These are phyloP conservation scores for Candida coleopterorum DNA, from an alignment of 805 yeast species.

Conservation along the genomic window DNA sequence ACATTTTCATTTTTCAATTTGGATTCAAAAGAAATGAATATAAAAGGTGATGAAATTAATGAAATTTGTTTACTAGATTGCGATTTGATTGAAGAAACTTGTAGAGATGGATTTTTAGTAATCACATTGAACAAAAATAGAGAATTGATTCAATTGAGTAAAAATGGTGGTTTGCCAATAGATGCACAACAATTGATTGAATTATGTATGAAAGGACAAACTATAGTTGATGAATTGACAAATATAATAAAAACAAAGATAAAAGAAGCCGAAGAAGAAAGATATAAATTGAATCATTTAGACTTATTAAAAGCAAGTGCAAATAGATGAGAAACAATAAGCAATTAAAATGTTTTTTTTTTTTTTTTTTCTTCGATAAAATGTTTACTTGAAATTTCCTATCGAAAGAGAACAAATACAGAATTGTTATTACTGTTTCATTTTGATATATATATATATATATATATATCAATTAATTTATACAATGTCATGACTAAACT, in stretches of 20 bases:
- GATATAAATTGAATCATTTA: slow-evolving; percentile 36
- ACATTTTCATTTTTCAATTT: slow-evolving; percentile 85
- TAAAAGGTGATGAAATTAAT: slow-evolving; percentile 57
- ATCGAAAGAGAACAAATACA: too few species aligned
- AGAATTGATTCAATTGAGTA: slow-evolving; percentile 84
- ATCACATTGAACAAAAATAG: slow-evolving; percentile 85
- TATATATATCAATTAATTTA: slow-evolving; percentile 2
- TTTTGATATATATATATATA: background rate
- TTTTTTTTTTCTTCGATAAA: too few species aligned
- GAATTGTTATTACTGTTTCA: too few species aligned
- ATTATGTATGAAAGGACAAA: slow-evolving; percentile 63
- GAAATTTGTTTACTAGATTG: slow-evolving; percentile 75
- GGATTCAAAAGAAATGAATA: slow-evolving; percentile 56
- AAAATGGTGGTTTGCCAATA: slow-evolving; percentile 85
- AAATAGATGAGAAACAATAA: slow-evolving; percentile 23
- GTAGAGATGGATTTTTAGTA: slow-evolving; percentile 75
- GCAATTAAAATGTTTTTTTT: too few species aligned
- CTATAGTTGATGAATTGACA: slow-evolving; percentile 59
- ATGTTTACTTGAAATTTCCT: too few species aligned
- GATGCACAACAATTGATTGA: slow-evolving; percentile 66
- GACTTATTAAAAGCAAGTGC: slow-evolving; percentile 35
- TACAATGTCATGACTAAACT: slow-evolving; percentile 5
- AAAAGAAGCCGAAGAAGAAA: slow-evolving; percentile 46
- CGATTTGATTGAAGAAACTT: slow-evolving; percentile 65
- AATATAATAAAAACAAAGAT: slow-evolving; percentile 55